These are phyloP conservation scores for Saccharomyces hybrid DNA, from an alignment of 1,139 yeast genomes.

Conservation along the genomic window DNA sequence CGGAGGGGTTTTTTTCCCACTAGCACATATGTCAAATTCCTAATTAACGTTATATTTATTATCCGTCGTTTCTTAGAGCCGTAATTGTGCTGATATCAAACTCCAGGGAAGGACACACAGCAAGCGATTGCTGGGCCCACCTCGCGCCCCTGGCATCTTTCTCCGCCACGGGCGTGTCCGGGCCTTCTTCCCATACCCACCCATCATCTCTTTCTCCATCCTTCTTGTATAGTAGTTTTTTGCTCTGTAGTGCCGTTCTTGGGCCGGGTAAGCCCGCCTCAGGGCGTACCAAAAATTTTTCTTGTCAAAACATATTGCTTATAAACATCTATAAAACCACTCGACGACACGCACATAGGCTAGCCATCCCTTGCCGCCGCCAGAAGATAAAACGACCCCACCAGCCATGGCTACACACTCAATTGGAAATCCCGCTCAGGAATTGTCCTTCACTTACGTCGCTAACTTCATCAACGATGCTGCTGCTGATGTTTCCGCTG, in stretches of 20 bases:
- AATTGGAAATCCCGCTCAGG: neutral
- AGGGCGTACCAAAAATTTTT: neutral
- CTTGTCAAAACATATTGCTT: neutral
- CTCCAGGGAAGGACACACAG: neutral
- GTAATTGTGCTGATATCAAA: slow-evolving; percentile 30
- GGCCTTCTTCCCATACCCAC: neutral
- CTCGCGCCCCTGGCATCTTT: neutral
- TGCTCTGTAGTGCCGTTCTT: neutral
- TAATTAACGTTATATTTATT: slow-evolving; percentile 15
- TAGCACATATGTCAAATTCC: slow-evolving; percentile 33
- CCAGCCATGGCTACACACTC: neutral
- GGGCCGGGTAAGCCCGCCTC: neutral
- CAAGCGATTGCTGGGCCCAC: neutral
- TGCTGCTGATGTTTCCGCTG: slow-evolving; percentile 1
- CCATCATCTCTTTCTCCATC: neutral
- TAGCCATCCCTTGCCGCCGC: neutral
- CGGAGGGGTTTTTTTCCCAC: neutral
- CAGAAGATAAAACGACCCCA: neutral
- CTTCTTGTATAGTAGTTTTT: neutral
- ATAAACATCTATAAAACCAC: neutral
- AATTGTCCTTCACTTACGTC: neutral
- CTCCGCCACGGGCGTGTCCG: neutral
- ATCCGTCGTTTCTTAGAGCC: slow-evolving; percentile 25
- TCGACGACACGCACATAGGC: neutral
- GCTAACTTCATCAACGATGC: neutral